Percentiles rank a stretch among this genome's conserved stretches.
Conservation (phyloP, 139 green algal species). For the Tetradesmus obliquus region DNA sequence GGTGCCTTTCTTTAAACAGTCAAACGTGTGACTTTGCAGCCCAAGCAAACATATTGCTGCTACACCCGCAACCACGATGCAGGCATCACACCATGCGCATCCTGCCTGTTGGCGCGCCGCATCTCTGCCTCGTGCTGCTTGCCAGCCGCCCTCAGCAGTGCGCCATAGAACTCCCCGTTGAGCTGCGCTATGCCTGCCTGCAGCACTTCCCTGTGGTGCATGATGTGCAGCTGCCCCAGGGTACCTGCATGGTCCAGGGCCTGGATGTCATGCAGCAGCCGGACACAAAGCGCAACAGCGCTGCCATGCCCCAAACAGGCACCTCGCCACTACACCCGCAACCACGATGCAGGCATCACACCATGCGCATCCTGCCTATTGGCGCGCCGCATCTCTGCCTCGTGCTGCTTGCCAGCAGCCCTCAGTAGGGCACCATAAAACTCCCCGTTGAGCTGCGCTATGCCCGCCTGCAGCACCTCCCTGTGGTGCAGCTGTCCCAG, state of each 20-base stretch:
- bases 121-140: background rate
- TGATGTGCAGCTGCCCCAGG: background rate
- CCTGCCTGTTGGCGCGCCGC: too few species aligned
- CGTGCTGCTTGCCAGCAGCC: slow-evolving; percentile 2
- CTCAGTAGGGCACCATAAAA: background rate
- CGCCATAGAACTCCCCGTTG: slow-evolving; percentile 26
- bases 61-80: background rate
- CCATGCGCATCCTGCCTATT: background rate
- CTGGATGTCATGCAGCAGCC: background rate
- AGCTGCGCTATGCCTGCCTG: slow-evolving; percentile 37
- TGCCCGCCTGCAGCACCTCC: slow-evolving; percentile 29
- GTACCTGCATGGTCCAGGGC: background rate
- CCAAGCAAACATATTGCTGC: too few species aligned
- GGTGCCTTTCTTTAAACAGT: too few species aligned
- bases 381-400: background rate
- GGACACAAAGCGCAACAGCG: too few species aligned
- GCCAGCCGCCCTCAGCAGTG: too few species aligned
- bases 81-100: background rate
- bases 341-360: background rate
- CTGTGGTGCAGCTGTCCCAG: background rate
- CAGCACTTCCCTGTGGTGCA: slow-evolving; percentile 14
- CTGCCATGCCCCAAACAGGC: too few species aligned
- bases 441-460: slow-evolving; percentile 36
- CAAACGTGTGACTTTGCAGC: too few species aligned
- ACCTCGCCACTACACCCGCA: background rate